These are phyloP conservation scores for Volvariella volvacea DNA, from an alignment of 1,284 basidiomycete species.

Conservation along the genomic window DNA sequence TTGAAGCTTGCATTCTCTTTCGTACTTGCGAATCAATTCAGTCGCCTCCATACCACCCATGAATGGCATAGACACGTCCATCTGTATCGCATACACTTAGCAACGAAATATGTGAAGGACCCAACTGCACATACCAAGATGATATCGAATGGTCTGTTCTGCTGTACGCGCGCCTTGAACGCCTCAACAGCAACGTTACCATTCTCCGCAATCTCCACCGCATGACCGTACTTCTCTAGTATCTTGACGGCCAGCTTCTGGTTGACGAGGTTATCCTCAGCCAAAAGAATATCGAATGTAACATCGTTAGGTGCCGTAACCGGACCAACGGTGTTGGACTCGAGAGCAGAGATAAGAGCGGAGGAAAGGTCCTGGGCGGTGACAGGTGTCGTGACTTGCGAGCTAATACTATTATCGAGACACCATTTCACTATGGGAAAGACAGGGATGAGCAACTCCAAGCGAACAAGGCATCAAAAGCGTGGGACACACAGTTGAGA, in stretches of 20 bases:
- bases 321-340: conserved; percentile 85
- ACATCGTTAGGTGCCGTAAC: conserved; percentile 77
- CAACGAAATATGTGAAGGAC: background rate
- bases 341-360: conserved; percentile 90
- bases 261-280: conserved; percentile 98
- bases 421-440: conserved; percentile 81
- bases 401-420: conserved; percentile 85
- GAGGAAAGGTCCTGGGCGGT: conserved; percentile 86
- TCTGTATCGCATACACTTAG: conserved; percentile 37
- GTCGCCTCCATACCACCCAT: conserved; percentile 95
- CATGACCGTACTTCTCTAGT: conserved; percentile 93
- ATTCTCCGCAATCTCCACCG: conserved; percentile 96
- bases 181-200: conserved; percentile 88
- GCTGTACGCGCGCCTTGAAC: conserved; percentile 73
- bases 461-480: conserved; percentile 1
- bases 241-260: conserved; percentile 97
- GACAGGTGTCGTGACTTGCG: conserved; percentile 89
- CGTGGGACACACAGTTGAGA: conserved; percentile 58
- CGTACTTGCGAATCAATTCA: conserved; percentile 75
- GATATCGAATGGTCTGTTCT: conserved; percentile 76
- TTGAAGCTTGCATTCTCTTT: conserved; percentile 65
- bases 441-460: conserved; percentile 2
- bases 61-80: conserved; percentile 98
- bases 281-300: conserved; percentile 90
- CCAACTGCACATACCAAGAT: conserved; percentile 70